phyloP scores from a whole-genome alignment of 2,329 filamentous ascomycete genomes.

The Phialophora macrospora region DNA sequence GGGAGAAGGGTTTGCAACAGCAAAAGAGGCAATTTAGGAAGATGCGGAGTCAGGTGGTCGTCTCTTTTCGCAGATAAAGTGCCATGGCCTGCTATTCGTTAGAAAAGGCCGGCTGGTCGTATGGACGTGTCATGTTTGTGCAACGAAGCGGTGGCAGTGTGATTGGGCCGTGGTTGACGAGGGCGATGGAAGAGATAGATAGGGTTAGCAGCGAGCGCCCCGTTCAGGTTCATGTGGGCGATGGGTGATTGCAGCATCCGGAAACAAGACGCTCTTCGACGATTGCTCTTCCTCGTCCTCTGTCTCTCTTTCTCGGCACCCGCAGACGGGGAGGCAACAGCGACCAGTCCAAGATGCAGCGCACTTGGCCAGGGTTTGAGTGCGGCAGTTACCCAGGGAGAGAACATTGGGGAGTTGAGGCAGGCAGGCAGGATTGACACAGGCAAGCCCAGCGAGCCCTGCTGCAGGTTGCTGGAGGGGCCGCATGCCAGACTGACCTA shows the following conservation, averaged over 20 bases:
- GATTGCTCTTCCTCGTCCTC: background rate
- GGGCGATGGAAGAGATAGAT: background rate
- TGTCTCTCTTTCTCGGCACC: background rate
- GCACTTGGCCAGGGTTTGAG: background rate
- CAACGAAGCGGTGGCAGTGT: background rate
- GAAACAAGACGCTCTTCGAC: background rate
- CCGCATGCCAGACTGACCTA: background rate
- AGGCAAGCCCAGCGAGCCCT: background rate
- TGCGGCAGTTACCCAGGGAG: background rate
- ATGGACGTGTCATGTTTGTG: background rate
- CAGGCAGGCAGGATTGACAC: background rate
- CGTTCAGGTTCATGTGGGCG: background rate
- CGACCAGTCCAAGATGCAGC: background rate
- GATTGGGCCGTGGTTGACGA: background rate
- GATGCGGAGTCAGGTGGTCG: conserved; percentile 4
- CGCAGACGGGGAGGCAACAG: background rate
- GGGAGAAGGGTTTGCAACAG: background rate
- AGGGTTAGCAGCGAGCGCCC: background rate
- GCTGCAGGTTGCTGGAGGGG: background rate
- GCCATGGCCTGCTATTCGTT: conserved; percentile 8
- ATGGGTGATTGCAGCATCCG: background rate
- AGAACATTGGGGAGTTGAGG: background rate
- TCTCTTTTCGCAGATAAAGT: conserved; percentile 1
- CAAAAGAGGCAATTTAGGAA: background rate
- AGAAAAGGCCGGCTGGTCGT: background rate